Conservation (phyloP, 1,284 basidiomycete genomes). For the Apiotrichum montevideense region DNA sequence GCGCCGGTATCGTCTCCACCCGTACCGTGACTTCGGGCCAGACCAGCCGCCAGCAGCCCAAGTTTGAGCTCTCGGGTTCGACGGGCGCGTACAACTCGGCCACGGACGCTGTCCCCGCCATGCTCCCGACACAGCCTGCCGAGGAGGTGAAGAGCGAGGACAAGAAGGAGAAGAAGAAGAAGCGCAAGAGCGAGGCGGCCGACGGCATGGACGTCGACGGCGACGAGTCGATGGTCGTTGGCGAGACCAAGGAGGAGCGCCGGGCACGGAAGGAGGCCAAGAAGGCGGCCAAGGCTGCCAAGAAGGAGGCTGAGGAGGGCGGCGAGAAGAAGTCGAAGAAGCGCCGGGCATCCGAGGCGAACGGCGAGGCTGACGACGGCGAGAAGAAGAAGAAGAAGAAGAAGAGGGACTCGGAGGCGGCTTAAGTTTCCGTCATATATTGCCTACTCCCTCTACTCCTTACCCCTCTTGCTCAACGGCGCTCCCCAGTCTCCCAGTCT, state of each 20-base stretch:
- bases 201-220: slow-evolving; percentile 45
- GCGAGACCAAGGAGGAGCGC: slow-evolving; percentile 47
- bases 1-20: slow-evolving; percentile 61
- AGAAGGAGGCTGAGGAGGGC: slow-evolving; percentile 8
- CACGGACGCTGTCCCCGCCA: slow-evolving; percentile 62
- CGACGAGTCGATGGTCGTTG: slow-evolving; percentile 48
- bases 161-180: slow-evolving; percentile 63
- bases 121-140: slow-evolving; percentile 68
- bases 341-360: slow-evolving; percentile 40
- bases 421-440: neutral
- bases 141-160: slow-evolving; percentile 55
- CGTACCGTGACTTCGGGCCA: slow-evolving; percentile 55
- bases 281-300: slow-evolving; percentile 32
- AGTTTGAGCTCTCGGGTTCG: slow-evolving; percentile 70
- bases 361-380: slow-evolving; percentile 50
- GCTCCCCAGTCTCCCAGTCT: neutral
- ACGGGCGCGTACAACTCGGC: slow-evolving; percentile 67
- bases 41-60: slow-evolving; percentile 58
- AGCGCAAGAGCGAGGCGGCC: slow-evolving; percentile 56
- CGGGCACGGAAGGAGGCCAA: slow-evolving; percentile 60
- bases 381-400: slow-evolving; percentile 60
- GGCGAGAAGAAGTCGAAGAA: slow-evolving; percentile 49
- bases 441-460: neutral
- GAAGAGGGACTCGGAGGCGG: slow-evolving; percentile 50
- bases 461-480: neutral